Evolutionary conservation across 768 basidiomycete species (phyloP).

Genomic region (Leccinum disarticulatum): DNA sequence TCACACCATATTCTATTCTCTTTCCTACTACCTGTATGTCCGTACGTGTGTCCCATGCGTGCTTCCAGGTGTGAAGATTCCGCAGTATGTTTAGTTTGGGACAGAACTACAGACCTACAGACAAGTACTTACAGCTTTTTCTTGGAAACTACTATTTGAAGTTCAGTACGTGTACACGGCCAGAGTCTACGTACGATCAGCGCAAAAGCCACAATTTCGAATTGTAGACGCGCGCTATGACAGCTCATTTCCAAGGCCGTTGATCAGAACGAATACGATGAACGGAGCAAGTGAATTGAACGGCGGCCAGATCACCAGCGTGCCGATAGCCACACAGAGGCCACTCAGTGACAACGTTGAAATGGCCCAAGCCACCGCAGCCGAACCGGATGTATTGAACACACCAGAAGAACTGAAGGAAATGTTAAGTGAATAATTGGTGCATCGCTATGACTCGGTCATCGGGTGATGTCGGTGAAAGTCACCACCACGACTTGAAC

Average conservation of each 20-base stretch:
- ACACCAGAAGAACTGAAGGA: slow-evolving; percentile 30
- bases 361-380: slow-evolving; percentile 29
- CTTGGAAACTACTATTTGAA: no score
- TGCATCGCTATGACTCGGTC: neutral
- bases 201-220: slow-evolving; percentile 34
- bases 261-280: slow-evolving; percentile 27
- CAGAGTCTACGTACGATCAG: no score
- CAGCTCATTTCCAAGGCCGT: slow-evolving; percentile 32
- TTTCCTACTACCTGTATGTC: no score
- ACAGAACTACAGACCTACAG: no score
- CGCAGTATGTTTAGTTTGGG: no score
- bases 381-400: slow-evolving; percentile 36
- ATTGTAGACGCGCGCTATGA: slow-evolving; percentile 32
- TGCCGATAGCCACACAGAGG: slow-evolving; percentile 30
- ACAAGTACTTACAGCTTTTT: no score
- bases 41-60: no score
- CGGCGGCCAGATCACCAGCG: slow-evolving; percentile 32
- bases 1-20: no score
- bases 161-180: no score
- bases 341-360: slow-evolving; percentile 31
- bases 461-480: neutral
- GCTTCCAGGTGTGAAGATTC: no score
- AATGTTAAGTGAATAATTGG: slow-evolving; percentile 18
- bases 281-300: slow-evolving; percentile 27
- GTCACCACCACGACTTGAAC: slow-evolving; percentile 29